Conservation (phyloP, 257 asterid species). For the Solanum lycopersicoides region DNA sequence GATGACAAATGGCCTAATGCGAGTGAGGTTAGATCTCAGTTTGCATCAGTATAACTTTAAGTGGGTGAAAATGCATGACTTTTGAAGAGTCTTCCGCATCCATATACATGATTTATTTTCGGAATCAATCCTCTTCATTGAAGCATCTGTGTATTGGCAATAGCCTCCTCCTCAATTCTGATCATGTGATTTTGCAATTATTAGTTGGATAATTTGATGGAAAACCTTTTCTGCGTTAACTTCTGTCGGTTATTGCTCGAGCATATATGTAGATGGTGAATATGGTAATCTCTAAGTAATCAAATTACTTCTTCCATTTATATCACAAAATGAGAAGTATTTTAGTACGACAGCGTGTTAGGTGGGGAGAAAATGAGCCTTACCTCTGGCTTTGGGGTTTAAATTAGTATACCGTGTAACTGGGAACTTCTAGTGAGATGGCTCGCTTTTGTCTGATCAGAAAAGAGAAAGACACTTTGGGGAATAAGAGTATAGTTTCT, state of each 20-base stretch:
- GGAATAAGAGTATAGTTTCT: background rate
- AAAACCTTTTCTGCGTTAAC: background rate
- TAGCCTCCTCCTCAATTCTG: background rate
- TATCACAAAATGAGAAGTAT: background rate
- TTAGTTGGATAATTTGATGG: background rate
- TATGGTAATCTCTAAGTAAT: background rate
- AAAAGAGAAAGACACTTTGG: background rate
- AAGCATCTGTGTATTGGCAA: background rate
- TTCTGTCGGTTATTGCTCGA: background rate
- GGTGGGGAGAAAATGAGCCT: background rate
- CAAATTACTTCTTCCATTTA: background rate
- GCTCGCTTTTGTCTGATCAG: background rate
- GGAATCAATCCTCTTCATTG: background rate
- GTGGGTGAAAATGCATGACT: background rate
- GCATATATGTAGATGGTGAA: background rate
- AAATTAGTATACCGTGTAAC: background rate
- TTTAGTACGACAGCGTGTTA: background rate
- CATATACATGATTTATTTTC: background rate
- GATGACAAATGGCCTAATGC: constrained; percentile 93
- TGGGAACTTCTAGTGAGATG: background rate
- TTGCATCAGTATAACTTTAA: background rate
- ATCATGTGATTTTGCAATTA: background rate
- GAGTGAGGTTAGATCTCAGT: constrained; percentile 53
- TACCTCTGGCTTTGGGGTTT: background rate
- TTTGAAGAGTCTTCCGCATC: background rate